Evolutionary conservation across 495 filamentous ascomycete species (phyloP), one percentile per base, ranked within the genome.

Genomic region (Aspergillus egyptiacus): DNA sequence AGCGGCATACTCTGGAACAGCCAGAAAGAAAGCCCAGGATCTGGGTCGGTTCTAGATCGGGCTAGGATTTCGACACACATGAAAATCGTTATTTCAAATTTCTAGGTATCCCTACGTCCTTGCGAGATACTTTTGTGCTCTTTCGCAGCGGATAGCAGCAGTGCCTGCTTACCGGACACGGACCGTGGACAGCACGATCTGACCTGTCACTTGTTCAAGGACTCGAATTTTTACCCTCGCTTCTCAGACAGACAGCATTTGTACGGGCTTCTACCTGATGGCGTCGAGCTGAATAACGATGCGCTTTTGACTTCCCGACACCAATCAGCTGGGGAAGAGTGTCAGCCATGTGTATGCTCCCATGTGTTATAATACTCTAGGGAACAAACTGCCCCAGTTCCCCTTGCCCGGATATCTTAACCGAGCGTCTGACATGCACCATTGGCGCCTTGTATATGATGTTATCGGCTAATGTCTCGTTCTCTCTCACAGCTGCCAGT

Each of bases 401-500:
- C 11, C 7, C 13, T 33, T 7, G 17, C n/a, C 27, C 33, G 9
- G 40, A 13, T 4, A 15, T 22, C 17, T 46, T 14, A 25, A 43
- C 22, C 20, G 5, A 31, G 9, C 11, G 38, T 39, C 18, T 43
- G 18, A 32, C 15, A 31, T 35, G 22, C 49, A 14, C 7, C 15
- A 14, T 20, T 35, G 17, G 23, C 22, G 14, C 37, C 23, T 6
- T 9, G 13, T 38, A 25, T 9, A 15, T 23, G 22, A 2, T 6
- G 4, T 37, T 51, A 22, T 34, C 40, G 22, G 37, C 50, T 53
- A 53, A 56, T 58, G 46, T 28, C 60, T 55, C 55, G 55, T 31
- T 48, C 50, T 35, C 50, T 35, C 50, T 52, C n/a, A 40, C 51
- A 33, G 56, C 57, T 46, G 49, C 60, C 18, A 47, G 58, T 34